These are phyloP conservation scores for Rutstroemia sp. DNA, from an alignment of 2,329 filamentous ascomycete genomes.

Conservation along the genomic window DNA sequence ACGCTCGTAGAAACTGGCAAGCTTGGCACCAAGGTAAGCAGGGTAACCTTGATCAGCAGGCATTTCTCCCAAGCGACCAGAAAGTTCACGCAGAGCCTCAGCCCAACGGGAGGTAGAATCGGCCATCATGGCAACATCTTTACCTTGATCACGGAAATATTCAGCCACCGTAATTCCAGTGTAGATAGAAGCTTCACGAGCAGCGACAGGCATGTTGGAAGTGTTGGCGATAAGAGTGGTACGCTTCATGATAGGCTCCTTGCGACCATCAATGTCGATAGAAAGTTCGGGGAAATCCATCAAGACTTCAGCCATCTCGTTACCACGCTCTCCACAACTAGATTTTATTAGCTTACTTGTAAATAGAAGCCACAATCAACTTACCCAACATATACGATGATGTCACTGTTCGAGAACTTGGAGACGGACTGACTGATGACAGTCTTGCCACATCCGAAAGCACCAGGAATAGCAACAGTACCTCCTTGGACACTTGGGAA, in stretches of 20 bases:
- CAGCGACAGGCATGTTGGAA: constrained; percentile 98
- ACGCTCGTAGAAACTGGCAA: constrained; percentile 98
- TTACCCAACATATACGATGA: constrained; percentile 89
- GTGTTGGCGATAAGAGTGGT: constrained; percentile 98
- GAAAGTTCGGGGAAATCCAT: constrained; percentile 99
- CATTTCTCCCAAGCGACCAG: constrained; percentile 98
- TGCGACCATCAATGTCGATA: constrained; percentile 87
- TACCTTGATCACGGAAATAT: constrained; percentile 95
- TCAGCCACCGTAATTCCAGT: constrained; percentile 83
- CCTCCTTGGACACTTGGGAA: constrained; percentile 96
- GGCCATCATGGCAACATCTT: constrained; percentile 99
- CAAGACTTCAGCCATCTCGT: constrained; percentile 99
- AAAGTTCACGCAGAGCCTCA: constrained; percentile 96
- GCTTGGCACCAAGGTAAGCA: constrained; percentile 90
- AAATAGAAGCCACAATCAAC: neutral
- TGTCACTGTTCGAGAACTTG: constrained; percentile 99
- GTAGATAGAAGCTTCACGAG: constrained; percentile 97
- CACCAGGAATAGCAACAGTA: constrained; percentile 95
- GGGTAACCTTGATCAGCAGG: constrained; percentile 99
- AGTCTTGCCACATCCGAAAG: constrained; percentile 98
- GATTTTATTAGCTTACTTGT: neutral
- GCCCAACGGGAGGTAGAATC: constrained; percentile 98
- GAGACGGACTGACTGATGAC: constrained; percentile 98
- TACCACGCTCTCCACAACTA: constrained; percentile 71
- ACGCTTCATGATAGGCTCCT: constrained; percentile 99